Evolutionary conservation across 345 rosid species (phyloP).

Genomic region (Sonneratia caseolaris): DNA sequence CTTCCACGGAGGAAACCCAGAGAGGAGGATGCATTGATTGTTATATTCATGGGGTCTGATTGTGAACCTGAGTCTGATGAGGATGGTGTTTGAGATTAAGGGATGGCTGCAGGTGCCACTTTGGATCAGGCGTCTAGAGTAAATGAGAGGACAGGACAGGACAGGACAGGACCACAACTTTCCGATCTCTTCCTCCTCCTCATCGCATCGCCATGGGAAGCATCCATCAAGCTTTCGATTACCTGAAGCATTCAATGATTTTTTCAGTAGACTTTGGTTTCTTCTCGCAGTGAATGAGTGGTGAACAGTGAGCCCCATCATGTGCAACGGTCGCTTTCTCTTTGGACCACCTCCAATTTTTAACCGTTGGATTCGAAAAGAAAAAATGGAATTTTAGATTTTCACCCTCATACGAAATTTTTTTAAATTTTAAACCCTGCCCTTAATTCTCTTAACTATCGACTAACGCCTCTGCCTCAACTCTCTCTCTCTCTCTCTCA

Average conservation of each 20-base stretch:
- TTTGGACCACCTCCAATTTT: not conserved
- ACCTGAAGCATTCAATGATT: not conserved
- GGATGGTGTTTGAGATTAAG: no score
- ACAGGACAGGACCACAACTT: no score
- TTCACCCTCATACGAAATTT: not conserved
- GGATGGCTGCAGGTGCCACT: no score
- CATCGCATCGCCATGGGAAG: not conserved
- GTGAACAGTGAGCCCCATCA: not conserved
- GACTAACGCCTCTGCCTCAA: not conserved
- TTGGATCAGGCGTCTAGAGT: no score
- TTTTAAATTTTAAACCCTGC: conserved; percentile 14
- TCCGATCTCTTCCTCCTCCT: not conserved
- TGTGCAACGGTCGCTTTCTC: conserved; percentile 4
- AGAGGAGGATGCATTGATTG: no score
- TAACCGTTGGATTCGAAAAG: not conserved
- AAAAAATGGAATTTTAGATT: no score
- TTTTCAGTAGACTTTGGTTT: not conserved
- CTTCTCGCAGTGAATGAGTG: conserved; percentile 2
- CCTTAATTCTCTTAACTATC: conserved; percentile 8
- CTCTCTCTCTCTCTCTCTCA: conserved; percentile 10
- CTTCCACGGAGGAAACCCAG: no score
- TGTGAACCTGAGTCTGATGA: no score
- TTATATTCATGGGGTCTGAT: no score
- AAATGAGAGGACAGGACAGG: no score
- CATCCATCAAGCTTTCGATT: not conserved